Base-by-base conservation (phyloP, 2,329 filamentous ascomycete genomes). In the Hypomyces perniciosus region DNA sequence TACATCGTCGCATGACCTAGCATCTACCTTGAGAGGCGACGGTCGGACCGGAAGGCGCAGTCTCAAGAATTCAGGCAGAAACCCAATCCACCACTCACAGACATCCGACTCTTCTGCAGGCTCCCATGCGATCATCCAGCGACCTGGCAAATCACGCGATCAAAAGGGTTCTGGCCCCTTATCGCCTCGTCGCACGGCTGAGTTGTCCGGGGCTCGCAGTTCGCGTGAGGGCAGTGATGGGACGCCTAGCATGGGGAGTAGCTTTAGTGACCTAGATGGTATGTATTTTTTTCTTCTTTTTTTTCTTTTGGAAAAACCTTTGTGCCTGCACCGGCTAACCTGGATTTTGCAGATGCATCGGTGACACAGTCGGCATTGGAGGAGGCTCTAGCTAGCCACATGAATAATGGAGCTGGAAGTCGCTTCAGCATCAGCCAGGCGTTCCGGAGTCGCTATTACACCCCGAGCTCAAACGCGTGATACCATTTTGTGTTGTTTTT, bases 221-320 rank as follows among this genome's bases (percentile, higher is more conserved):
- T 79, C 78, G 1, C 74, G 76, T 9, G 83, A 86, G 55, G 81
- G 80, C 9, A 89, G 85, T 61, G 85, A 90, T 55, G 85, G 85
- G 10, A 85, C 84, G 10, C 86, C 85, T 1, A 90, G 86, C 59
- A 90, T 90, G 83, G 86, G 88, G 1, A 92, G 88, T 65, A 91
- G 87, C 60, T 93, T 90, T 61, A 92, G 87, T 67, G 89, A 93
- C 70, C 76, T 95, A 40, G 88, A 92, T 64, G 87, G 86, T 81
- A 72, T 53, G 65, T 59, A 52, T 40, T 27, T 44, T 13, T 48
- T n/a, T 52, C 42, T 39, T 10, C 45, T 44, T 48, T 46, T 8
- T 31, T 46, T 45, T 46, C 6, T 20, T 34, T 12, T 53, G 56
- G 31, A 55, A 47, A 35, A 43, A 41, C 20, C 26, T 5, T 2